Evolutionary conservation across 495 filamentous ascomycete species (phyloP).

Genomic region (Articulospora tetracladia): DNA sequence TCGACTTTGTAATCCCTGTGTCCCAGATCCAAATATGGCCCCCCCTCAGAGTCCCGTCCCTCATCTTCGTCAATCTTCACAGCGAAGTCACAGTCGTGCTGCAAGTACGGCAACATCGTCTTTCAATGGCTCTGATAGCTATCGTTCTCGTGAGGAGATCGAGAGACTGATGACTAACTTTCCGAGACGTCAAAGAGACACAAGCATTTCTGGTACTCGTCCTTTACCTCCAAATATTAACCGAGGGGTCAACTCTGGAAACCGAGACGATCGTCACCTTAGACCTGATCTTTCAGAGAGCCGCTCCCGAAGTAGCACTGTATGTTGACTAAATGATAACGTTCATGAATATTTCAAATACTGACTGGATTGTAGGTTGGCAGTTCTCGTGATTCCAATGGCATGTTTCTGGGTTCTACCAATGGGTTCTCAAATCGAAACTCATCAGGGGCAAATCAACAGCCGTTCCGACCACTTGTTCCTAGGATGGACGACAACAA

Average conservation of each 20-base stretch:
- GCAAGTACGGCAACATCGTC: conserved; percentile 7
- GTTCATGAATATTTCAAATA: background rate
- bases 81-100: conserved; percentile 17
- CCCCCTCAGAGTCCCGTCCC: conserved; percentile 39
- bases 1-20: conserved; percentile 89
- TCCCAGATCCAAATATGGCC: conserved; percentile 82
- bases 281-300: conserved; percentile 3
- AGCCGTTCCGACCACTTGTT: background rate
- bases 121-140: background rate
- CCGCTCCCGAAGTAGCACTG: conserved; percentile 21
- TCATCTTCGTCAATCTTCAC: conserved; percentile 7
- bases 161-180: background rate
- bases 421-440: background rate
- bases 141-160: background rate
- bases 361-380: conserved; percentile 7
- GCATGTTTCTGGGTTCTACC: background rate
- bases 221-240: background rate
- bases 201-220: background rate
- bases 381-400: background rate
- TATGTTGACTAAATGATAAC: conserved; percentile 1
- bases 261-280: background rate
- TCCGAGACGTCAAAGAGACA: conserved; percentile 5
- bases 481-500: background rate
- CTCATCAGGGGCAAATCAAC: background rate
- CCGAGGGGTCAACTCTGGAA: background rate